These are phyloP conservation scores for Fonsecaea multimorphosa DNA, from an alignment of 2,329 filamentous ascomycete genomes.

Conservation along the genomic window DNA sequence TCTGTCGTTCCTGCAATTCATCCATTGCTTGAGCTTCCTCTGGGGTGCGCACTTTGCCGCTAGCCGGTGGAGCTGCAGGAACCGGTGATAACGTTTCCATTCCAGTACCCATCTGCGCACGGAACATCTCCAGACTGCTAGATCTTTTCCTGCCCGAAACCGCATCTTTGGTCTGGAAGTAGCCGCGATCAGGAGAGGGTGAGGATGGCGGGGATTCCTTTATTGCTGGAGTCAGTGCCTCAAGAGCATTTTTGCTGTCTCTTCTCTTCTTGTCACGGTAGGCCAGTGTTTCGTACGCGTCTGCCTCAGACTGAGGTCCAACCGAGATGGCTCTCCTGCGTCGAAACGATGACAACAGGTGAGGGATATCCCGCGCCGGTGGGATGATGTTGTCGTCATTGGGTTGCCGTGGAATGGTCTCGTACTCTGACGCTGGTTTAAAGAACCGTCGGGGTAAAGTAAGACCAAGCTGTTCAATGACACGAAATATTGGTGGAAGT, in stretches of 20 bases:
- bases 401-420: conserved; percentile 74
- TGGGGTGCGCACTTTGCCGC: conserved; percentile 22
- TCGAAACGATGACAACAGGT: conserved; percentile 79
- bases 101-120: conserved; percentile 75
- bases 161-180: conserved; percentile 14
- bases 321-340: conserved; percentile 81
- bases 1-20: conserved; percentile 68
- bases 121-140: conserved; percentile 65
- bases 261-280: conserved; percentile 76
- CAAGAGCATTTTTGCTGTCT: conserved; percentile 58
- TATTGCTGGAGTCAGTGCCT: conserved; percentile 21
- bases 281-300: conserved; percentile 93
- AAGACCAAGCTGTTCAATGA: conserved; percentile 79
- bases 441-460: conserved; percentile 89
- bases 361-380: conserved; percentile 82
- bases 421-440: conserved; percentile 86
- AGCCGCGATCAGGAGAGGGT: conserved; percentile 24
- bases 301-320: conserved; percentile 92
- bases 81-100: conserved; percentile 26
- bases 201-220: neutral
- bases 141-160: conserved; percentile 32
- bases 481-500: conserved; percentile 84
- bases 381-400: conserved; percentile 89
- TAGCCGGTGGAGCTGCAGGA: conserved; percentile 6
- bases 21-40: conserved; percentile 41